A percentile compares a stretch with the other conserved stretches of the same genome.
phyloP scores from a whole-genome alignment of 345 rosid species.

The Euphorbia pulcherrima region DNA sequence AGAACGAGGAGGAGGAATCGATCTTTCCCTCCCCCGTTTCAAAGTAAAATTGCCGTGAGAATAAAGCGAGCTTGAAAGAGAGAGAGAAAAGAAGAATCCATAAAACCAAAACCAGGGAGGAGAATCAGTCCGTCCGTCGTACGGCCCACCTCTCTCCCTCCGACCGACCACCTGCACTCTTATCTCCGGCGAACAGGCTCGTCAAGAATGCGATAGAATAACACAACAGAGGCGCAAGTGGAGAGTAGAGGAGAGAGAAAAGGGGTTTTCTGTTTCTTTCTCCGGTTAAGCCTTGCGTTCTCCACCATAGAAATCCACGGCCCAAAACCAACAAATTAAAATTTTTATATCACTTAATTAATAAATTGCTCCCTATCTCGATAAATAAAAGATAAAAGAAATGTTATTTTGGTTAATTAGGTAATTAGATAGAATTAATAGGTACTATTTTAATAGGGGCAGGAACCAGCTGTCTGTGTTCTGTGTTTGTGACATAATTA shows the following conservation, averaged over 20 bases:
- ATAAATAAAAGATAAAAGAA: neutral
- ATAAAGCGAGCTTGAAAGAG: conserved; percentile 37
- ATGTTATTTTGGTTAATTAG: neutral
- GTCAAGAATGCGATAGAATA: conserved; percentile 18
- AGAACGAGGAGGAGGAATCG: conserved; percentile 19
- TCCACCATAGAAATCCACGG: conserved; percentile 43
- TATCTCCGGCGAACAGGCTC: neutral
- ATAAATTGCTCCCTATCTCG: neutral
- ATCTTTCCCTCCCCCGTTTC: conserved; percentile 24
- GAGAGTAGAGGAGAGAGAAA: conserved; percentile 9
- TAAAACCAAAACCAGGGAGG: conserved; percentile 29
- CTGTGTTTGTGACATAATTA: conserved; percentile 22
- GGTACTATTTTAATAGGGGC: neutral
- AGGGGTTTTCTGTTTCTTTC: conserved; percentile 10
- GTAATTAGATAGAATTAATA: neutral
- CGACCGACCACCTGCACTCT: conserved; percentile 13
- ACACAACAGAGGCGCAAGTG: conserved; percentile 17
- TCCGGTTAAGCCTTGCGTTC: conserved; percentile 32
- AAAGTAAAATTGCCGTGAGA: conserved; percentile 46
- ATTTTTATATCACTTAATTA: neutral
- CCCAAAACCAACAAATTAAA: conserved; percentile 7
- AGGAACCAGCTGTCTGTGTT: conserved; percentile 33
- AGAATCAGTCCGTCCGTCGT: conserved; percentile 41
- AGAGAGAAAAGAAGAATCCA: conserved; percentile 33
- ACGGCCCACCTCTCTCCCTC: conserved; percentile 31